Base-by-base conservation (phyloP, 1,284 basidiomycete species). In the Ustilago xerochloae region DNA sequence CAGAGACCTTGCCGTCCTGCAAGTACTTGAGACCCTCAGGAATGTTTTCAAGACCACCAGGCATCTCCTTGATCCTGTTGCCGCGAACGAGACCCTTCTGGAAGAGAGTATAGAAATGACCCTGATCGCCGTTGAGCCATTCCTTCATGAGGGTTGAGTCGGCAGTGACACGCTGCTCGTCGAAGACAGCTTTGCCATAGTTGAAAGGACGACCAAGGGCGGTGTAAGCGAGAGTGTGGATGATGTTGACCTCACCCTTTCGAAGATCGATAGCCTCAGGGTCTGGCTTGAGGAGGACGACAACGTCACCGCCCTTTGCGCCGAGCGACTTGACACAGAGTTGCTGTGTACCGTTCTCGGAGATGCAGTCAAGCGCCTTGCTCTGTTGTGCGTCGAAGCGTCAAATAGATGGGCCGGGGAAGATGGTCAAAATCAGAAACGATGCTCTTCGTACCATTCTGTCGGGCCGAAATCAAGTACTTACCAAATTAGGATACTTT, bases 331-430 rank as follows among this genome's bases (percentile, higher is more conserved):
- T 51, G 32, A 72, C 78, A 24, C 61, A 70, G 13, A 79, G 67
- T 48, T 63, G 63, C 54, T 78, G 75, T 18, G 81, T 81, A 10
- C 81, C 81, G 26, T 79, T 63, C 54, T 82, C 81, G 4, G 72
- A 77, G 55, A 78, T 78, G 57, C 79, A 81, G 55, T 84, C 82
- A 26, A 81, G 70, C 3, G 81, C 82, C 41, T 68, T 65, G 56
- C 55, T 67, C 60, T 69, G 47, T 50, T 9, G 16, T 7, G 30
- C 15, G 6, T 8, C 4, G 35, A 18, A 18, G 30, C 15, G 6
- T 8, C 4, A 45, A 18, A 18, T 18, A 33, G 30, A 20, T 24
- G 12, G 18, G n/a, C 6, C 30, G 18, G 2, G 18, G 7, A 20
- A 3, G 39, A 29, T 43, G 41, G 22, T 43, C 8, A 26, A 24